Evolutionary conservation across 1,139 yeast genomes (phyloP).

Genomic region (Sugiyamaella novakii): DNA sequence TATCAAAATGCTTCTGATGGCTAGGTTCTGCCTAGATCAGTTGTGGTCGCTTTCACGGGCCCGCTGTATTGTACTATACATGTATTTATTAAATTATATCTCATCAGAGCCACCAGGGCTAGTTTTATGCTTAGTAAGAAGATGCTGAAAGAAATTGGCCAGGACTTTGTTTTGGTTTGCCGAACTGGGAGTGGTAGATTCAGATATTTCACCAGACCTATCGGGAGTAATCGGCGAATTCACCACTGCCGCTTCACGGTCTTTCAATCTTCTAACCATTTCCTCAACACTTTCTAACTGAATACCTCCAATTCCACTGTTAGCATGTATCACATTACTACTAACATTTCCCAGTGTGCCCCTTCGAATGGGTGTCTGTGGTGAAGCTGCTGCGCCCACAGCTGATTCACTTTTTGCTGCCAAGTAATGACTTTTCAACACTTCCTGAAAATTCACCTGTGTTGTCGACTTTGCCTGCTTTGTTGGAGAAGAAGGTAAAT

Average conservation of each 20-base stretch:
- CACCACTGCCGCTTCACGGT: slow-evolving; percentile 27
- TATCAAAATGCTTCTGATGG: neutral
- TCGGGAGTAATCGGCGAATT: slow-evolving; percentile 28
- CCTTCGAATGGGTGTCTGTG: slow-evolving; percentile 6
- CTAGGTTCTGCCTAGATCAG: slow-evolving; percentile 7
- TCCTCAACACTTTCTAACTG: slow-evolving; percentile 38
- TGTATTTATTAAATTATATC: slow-evolving; percentile 6
- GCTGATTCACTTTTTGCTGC: slow-evolving; percentile 24
- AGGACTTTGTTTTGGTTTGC: slow-evolving; percentile 35
- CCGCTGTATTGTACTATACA: neutral
- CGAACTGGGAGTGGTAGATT: slow-evolving; percentile 25
- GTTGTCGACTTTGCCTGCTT: slow-evolving; percentile 5
- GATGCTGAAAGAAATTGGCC: slow-evolving; percentile 37
- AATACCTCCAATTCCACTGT: slow-evolving; percentile 37
- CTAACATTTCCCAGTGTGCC: neutral
- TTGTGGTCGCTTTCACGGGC: too few relatives aligned
- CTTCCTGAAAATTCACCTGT: slow-evolving; percentile 34
- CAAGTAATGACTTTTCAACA: slow-evolving; percentile 33
- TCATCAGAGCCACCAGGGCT: slow-evolving; percentile 16
- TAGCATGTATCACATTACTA: slow-evolving; percentile 8
- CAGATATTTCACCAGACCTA: slow-evolving; percentile 24
- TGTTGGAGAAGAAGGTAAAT: neutral
- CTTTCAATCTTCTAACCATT: slow-evolving; percentile 34
- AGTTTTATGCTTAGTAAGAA: slow-evolving; percentile 27
- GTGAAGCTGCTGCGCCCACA: slow-evolving; percentile 5